Percentiles rank a stretch among this genome's conserved stretches.
Evolutionary conservation across 2,329 filamentous ascomycete species (phyloP).

Genomic region (Alternaria gansuensis): DNA sequence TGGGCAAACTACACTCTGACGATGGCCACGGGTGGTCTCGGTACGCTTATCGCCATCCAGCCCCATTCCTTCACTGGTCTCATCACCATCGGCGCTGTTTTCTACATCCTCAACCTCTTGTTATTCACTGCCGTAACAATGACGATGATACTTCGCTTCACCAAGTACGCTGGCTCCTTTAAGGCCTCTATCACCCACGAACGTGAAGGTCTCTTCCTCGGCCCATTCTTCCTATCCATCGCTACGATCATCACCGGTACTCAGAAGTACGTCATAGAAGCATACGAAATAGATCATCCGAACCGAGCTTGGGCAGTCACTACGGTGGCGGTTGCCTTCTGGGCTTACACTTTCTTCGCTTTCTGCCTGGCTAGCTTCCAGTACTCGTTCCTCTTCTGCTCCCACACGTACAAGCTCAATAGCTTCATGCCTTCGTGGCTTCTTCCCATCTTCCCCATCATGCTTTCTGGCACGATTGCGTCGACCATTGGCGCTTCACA

Average conservation of each 20-base stretch:
- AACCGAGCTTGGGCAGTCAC: constrained; percentile 55
- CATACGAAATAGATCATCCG: constrained; percentile 49
- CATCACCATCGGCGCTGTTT: constrained; percentile 60
- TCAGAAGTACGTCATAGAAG: constrained; percentile 49
- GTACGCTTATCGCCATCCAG: constrained; percentile 55
- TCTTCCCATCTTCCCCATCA: constrained; percentile 76
- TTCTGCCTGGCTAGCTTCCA: constrained; percentile 55
- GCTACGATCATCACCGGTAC: constrained; percentile 57
- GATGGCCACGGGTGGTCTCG: constrained; percentile 60
- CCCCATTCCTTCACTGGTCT: constrained; percentile 61
- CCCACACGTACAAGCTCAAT: constrained; percentile 66
- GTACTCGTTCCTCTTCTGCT: constrained; percentile 72
- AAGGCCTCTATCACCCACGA: constrained; percentile 59
- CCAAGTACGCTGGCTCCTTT: constrained; percentile 56
- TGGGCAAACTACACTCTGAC: constrained; percentile 60
- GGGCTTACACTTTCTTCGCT: constrained; percentile 55
- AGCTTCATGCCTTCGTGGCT: constrained; percentile 80
- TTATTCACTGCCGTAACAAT: constrained; percentile 53
- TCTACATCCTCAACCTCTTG: constrained; percentile 62
- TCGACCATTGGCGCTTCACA: constrained; percentile 70
- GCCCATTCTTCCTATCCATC: constrained; percentile 54
- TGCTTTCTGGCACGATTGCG: constrained; percentile 76
- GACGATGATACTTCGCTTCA: constrained; percentile 56
- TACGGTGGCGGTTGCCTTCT: constrained; percentile 54
- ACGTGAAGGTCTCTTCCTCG: constrained; percentile 61